A percentile compares a stretch with the other conserved stretches of the same genome.
These are phyloP conservation scores for Polytrichum commune DNA, from an alignment of 225 moss, liverwort and hornwort species.

Conservation along the genomic window DNA sequence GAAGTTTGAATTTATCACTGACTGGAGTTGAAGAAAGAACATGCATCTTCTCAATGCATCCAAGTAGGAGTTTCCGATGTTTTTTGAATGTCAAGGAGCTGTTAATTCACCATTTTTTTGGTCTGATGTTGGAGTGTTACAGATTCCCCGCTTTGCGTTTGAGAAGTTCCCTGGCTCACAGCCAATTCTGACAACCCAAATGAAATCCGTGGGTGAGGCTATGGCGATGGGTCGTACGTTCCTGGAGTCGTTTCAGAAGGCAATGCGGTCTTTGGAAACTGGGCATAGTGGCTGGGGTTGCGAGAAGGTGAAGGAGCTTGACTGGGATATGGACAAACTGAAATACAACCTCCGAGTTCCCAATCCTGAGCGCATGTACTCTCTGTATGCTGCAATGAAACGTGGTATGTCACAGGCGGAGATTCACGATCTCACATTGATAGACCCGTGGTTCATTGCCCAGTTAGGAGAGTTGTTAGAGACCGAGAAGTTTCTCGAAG, in stretches of 20 bases:
- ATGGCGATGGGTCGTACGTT: constrained; percentile 98
- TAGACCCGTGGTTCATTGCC: constrained; percentile 97
- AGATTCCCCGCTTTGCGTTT: constrained; percentile 98
- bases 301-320: constrained; percentile 85
- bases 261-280: constrained; percentile 91
- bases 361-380: constrained; percentile 89
- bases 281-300: constrained; percentile 97
- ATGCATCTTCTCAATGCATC: not conserved
- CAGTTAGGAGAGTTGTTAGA: constrained; percentile 87
- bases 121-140: constrained; percentile 17
- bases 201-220: constrained; percentile 99
- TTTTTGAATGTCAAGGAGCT: not conserved
- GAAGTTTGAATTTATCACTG: not conserved
- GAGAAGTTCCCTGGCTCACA: constrained; percentile 97
- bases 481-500: constrained; percentile 67
- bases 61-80: not conserved
- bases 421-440: constrained; percentile 70
- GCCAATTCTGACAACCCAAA: constrained; percentile 86
- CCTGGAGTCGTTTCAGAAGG: constrained; percentile 95
- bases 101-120: constrained; percentile 10
- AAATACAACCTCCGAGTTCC: constrained; percentile 84
- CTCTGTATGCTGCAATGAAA: constrained; percentile 89
- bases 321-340: constrained; percentile 83
- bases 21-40: not conserved
- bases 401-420: constrained; percentile 84